These are phyloP conservation scores for Emericellopsis terricola DNA, from an alignment of 495 filamentous ascomycete genomes.

Conservation along the genomic window DNA sequence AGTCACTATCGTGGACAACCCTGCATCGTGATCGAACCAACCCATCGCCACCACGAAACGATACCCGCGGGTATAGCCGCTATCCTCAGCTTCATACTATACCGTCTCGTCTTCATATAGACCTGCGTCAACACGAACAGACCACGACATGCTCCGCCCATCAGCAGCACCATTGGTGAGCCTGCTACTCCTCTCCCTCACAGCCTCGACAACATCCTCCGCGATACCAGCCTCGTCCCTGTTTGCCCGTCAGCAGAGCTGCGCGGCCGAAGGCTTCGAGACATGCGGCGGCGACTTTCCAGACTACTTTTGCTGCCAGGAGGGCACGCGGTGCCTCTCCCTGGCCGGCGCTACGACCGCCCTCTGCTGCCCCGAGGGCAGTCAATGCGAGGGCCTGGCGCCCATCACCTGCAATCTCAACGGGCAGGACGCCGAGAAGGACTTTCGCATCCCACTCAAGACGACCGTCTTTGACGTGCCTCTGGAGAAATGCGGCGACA, in stretches of 20 bases:
- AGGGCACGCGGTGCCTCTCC: slow-evolving; percentile 38
- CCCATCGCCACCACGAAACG: too few relatives aligned
- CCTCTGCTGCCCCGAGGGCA: slow-evolving; percentile 57
- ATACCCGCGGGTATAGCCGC: too few relatives aligned
- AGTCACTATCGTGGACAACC: too few relatives aligned
- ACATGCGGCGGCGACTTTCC: slow-evolving; percentile 42
- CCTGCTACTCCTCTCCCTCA: slow-evolving; percentile 11
- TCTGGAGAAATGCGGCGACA: slow-evolving; percentile 37
- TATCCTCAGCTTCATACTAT: too few relatives aligned
- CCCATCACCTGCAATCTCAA: slow-evolving; percentile 54
- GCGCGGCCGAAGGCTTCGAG: slow-evolving; percentile 12
- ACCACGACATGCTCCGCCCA: too few relatives aligned
- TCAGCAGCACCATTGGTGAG: too few relatives aligned
- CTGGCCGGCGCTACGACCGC: slow-evolving; percentile 50
- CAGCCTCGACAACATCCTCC: slow-evolving; percentile 12
- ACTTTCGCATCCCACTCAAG: slow-evolving; percentile 47
- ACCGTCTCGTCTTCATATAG: too few relatives aligned
- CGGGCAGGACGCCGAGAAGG: slow-evolving; percentile 40
- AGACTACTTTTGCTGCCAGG: slow-evolving; percentile 57
- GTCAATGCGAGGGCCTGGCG: slow-evolving; percentile 43
- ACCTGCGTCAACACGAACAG: too few relatives aligned
- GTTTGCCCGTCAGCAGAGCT: slow-evolving; percentile 15
- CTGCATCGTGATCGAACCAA: too few relatives aligned
- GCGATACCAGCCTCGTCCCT: slow-evolving; percentile 11
- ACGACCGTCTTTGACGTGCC: slow-evolving; percentile 41